Percentiles rank a stretch among this genome's conserved stretches.
These are phyloP conservation scores for Diplodia sapinea DNA, from an alignment of 2,329 filamentous ascomycete species.

Conservation along the genomic window DNA sequence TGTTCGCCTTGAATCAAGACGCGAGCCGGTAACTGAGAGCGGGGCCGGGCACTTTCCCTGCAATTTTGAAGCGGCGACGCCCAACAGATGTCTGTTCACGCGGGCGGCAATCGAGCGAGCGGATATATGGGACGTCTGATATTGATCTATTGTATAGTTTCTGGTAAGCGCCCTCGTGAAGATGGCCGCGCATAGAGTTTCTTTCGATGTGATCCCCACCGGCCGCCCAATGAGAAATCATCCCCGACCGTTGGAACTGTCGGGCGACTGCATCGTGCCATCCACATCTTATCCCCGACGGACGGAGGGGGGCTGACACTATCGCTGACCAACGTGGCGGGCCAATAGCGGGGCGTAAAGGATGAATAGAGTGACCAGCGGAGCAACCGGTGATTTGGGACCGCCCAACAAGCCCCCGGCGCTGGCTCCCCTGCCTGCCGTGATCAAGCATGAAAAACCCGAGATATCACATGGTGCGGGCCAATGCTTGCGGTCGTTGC, in stretches of 20 bases:
- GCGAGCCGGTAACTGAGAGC: background rate
- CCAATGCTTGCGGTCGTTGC: background rate
- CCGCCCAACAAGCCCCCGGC: background rate
- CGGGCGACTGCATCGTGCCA: background rate
- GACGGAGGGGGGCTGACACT: background rate
- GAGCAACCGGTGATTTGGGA: background rate
- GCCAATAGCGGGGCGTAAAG: background rate
- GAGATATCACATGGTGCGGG: background rate
- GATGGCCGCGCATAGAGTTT: slow-evolving; percentile 2
- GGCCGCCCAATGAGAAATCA: background rate
- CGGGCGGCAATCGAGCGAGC: background rate
- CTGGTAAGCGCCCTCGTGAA: background rate
- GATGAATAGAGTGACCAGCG: background rate
- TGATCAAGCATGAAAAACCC: background rate
- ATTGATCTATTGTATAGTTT: background rate
- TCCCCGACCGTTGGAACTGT: background rate
- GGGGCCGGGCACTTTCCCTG: background rate
- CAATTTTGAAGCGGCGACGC: background rate
- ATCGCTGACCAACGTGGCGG: background rate
- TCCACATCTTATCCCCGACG: background rate
- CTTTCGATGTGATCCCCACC: background rate
- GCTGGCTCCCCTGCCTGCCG: background rate
- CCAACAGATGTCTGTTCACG: background rate
- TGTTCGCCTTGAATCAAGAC: slow-evolving; percentile 3
- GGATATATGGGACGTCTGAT: background rate